Base-by-base conservation (phyloP, 1,284 basidiomycete genomes). In the Marasmius oreades region DNA sequence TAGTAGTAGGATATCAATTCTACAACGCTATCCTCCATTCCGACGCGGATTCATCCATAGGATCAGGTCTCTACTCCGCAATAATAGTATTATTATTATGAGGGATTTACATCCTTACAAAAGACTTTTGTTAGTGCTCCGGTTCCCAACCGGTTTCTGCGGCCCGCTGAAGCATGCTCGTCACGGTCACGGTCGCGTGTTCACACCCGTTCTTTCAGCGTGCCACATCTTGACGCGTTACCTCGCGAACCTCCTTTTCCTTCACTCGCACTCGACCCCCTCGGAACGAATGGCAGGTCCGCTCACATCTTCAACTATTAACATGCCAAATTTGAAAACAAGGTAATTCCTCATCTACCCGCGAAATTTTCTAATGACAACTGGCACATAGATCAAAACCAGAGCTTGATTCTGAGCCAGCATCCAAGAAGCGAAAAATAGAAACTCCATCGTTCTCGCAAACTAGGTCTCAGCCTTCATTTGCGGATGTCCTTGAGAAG, bases 401-500 rank as follows among this genome's bases (percentile, higher is more conserved):
- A 31, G 54, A 48, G 3, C 12, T 33, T 3, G 46, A 51, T 2
- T 42, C 51, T 26, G 44, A 55, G 44, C 57, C 57, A 23, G 54
- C 57, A 14, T 26, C 54, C 7, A 59, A 59, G 42, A 59, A 59
- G 34, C 57, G 57, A 5, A 59, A 59, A 36, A 23, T 55, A 14
- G 57, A 55, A 33, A 31, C 43, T 1, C 45, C 44, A 14, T 55
- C 46, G n/a, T 52, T 26, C 12, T 55, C 57, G 1, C 57, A 59
- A 47, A 20, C 53, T 33, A 43, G 55, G 45, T 46, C 42, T 6
- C 39, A 55, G 26, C 45, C 68, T 1, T 92, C 91, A 1, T 95
- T 95, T 64, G 79, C 86, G 0, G 89, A 92, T 55, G 85, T 93
- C 5, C 74, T 95, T 3, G 85, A 88, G 68, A 81, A 84, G 61